These are phyloP conservation scores for Fusarium sambucinum DNA, from an alignment of 2,329 filamentous ascomycete species.

Conservation along the genomic window DNA sequence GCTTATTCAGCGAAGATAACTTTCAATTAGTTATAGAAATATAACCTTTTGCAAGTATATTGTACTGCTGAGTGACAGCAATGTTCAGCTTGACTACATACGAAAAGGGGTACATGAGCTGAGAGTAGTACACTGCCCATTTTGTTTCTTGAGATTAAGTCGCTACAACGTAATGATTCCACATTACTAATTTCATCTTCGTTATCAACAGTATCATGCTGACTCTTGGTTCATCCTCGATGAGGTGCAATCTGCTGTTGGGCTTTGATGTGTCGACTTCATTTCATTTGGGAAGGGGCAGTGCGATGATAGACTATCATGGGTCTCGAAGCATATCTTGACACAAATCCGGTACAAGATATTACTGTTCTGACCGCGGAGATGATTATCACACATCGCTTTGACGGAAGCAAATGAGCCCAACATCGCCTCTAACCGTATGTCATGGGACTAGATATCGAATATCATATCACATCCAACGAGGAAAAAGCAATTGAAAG, in stretches of 20 bases:
- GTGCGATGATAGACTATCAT: not conserved
- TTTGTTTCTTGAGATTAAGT: slow-evolving; percentile 13
- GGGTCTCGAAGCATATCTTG: not conserved
- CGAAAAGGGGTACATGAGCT: slow-evolving; percentile 5
- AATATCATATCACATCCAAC: slow-evolving; percentile 14
- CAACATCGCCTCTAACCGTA: not conserved
- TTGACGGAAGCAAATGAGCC: not conserved
- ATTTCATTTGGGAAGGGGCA: not conserved
- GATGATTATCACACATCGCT: not conserved
- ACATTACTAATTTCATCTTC: slow-evolving; percentile 19
- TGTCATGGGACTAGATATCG: slow-evolving; percentile 3
- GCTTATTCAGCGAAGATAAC: not conserved
- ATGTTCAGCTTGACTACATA: not conserved
- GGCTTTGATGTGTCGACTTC: slow-evolving; percentile 5
- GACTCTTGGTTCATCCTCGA: slow-evolving; percentile 3
- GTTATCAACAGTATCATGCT: slow-evolving; percentile 9
- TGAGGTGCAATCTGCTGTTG: not conserved
- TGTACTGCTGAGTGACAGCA: not conserved
- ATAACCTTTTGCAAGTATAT: not conserved
- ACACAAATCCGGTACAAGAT: not conserved
- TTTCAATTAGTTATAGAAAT: not conserved
- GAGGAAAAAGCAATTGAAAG: slow-evolving; percentile 4
- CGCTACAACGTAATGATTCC: not conserved
- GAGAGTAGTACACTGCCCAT: not conserved
- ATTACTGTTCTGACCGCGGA: not conserved